Percentiles rank a stretch among this genome's conserved stretches.
phyloP scores from a whole-genome alignment of 768 basidiomycete species.

The Trametes cinnabarina region DNA sequence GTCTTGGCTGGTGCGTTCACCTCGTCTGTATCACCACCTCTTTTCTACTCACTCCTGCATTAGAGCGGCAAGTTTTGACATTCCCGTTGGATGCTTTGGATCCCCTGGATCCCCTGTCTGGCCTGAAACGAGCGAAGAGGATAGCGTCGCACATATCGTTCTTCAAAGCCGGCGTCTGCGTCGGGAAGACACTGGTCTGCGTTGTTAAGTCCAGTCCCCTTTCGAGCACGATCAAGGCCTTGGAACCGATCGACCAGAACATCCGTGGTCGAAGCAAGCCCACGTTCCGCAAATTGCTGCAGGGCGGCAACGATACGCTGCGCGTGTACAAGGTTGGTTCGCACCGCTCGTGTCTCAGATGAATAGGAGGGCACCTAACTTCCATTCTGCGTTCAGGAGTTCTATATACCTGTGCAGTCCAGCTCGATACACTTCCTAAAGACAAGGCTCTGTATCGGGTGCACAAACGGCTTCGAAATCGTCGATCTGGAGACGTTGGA shows the following conservation, averaged over 20 bases:
- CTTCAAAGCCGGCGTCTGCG: slow-evolving; percentile 94
- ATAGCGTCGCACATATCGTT: slow-evolving; percentile 96
- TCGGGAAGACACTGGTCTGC: slow-evolving; percentile 89
- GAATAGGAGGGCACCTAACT: neutral
- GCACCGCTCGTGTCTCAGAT: too few relatives aligned
- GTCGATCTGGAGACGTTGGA: slow-evolving; percentile 96
- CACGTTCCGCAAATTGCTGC: slow-evolving; percentile 91
- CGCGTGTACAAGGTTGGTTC: slow-evolving; percentile 76
- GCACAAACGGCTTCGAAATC: slow-evolving; percentile 97
- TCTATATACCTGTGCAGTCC: slow-evolving; percentile 97
- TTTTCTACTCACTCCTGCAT: slow-evolving; percentile 2
- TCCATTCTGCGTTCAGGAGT: slow-evolving; percentile 59
- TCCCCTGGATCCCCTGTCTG: slow-evolving; percentile 84
- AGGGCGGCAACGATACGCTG: slow-evolving; percentile 92
- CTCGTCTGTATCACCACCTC: neutral
- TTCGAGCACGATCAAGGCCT: slow-evolving; percentile 95
- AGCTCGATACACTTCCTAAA: slow-evolving; percentile 96
- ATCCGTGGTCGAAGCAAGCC: slow-evolving; percentile 77
- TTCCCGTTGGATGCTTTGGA: slow-evolving; percentile 94
- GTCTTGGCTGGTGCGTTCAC: slow-evolving; percentile 85
- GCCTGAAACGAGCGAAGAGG: slow-evolving; percentile 89
- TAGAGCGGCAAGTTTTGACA: slow-evolving; percentile 94
- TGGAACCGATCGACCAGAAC: slow-evolving; percentile 94
- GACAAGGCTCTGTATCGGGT: slow-evolving; percentile 95
- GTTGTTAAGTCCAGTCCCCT: slow-evolving; percentile 94